Evolutionary conservation across 2,329 filamentous ascomycete species (phyloP), one percentile per base, ranked within the genome.

Genomic region (Claviceps arundinis): DNA sequence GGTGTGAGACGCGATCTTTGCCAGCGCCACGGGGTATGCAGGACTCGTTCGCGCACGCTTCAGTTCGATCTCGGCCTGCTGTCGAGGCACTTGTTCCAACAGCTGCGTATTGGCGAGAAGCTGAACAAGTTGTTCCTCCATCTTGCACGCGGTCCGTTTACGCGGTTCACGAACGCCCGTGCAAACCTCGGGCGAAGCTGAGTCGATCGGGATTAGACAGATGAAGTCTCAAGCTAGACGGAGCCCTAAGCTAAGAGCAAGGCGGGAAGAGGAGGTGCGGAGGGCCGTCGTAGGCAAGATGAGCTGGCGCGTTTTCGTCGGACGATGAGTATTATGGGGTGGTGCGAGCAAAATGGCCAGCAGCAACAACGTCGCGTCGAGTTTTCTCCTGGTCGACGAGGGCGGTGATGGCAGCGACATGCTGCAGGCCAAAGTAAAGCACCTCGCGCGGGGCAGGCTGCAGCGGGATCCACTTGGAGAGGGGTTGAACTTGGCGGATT

Each of bases 71-170:
- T 98, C 93, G 60, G 93, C 93, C 66, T 87, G 82, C 66, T 87
- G 89, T 68, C 91, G 85, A 53, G 85, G 83, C 52, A 73, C 82
- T 67, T 91, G 84, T 54, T 83, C 80, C 55, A 86, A 63, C 57
- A 84, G 83, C 72, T 95, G 89, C 48, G 90, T 95, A 70, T 89
- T 88, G 62, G 85, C 81, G 58, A 98, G 83, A 67, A 97, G 79
- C 69, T 84, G 83, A 61, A 93, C 83, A 68, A 98, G 81, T 75
- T 95, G 84, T 72, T 94, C 85, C 78, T 95, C 90, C 89, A 95
- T 95, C 62, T 56, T 64, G 62, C 56, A 34, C 30, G 26, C 37
- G 34, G 37, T 30, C 53, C 47, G 51, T 53, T 30, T 53, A 37
- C 34, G 51, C 48, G 17, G 50, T n/a, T 6, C 7, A 19, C 17